Evolutionary conservation across 441 rosid genomes (phyloP), one percentile per base, ranked within the genome.

Genomic region (Gossypium schwendimanii): DNA sequence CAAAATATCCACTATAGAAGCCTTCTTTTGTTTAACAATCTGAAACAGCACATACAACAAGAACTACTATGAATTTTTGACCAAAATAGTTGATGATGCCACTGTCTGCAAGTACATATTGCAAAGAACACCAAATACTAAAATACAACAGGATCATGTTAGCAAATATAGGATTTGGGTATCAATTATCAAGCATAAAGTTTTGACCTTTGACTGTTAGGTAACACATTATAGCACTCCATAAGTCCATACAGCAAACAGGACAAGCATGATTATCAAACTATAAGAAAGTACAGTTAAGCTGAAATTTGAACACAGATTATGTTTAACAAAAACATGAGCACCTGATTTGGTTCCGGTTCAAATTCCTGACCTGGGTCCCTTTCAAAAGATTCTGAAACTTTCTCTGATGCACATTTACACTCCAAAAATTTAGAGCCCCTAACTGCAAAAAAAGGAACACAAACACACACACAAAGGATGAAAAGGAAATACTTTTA

Each of bases 1-100:
- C 82, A 93, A 75, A 76, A 88, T 81, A 74, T 83, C 80, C 78
- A 84, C 26, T 23, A 91, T 23, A 24, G 90, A 74, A 74, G 23
- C 50, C 73, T 73, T 77, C 60, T 77, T 83, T 66, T 71, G 75
- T 76, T 74, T 73, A 62, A 26, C 47, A 39, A 64, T 72, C 92
- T 84, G 84, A 69, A 80, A 73, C 62, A 62, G 66, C 31, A 50
- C 24, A 71, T 61, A 66, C 24, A 28, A 73, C 21, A 39, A 63
- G 58, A 49, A 66, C 17, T 28, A 39, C 54, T 1, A 17, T 69
- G 24, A 57, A 69, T 6, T 23, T 20, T 18, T 4, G 7, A 72
- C 31, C 11, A 53, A 15, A 53, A 45, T 55, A 1, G 50, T 47
- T 41, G 11, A 47, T 26, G 6, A 62, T 33, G 61, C 23, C 41